Conservation (phyloP, 106 monocot species). For the Allium sativum region DNA sequence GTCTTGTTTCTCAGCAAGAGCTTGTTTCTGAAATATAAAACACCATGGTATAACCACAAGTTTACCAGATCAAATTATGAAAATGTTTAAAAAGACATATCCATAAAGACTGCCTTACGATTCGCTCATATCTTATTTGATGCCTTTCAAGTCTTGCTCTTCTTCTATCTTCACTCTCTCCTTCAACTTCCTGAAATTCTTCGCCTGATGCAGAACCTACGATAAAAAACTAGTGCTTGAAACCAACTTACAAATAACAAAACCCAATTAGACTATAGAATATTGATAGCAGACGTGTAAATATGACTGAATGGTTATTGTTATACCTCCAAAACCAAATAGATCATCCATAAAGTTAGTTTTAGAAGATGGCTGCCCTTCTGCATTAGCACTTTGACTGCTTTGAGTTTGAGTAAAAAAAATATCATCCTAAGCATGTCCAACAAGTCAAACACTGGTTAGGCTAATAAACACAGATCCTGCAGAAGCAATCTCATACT, state of each 20-base stretch:
- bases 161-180: slow-evolving; percentile 87
- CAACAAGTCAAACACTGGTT: not conserved
- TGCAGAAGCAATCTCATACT: not conserved
- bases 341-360: slow-evolving; percentile 81
- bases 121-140: slow-evolving; percentile 62
- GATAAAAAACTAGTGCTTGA: not conserved
- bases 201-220: slow-evolving; percentile 43
- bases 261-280: not conserved
- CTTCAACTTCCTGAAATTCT: slow-evolving; percentile 90
- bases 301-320: not conserved
- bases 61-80: not conserved
- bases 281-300: not conserved
- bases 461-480: not conserved
- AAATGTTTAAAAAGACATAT: not conserved
- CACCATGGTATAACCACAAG: not conserved
- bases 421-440: slow-evolving; percentile 35
- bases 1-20: slow-evolving; percentile 76
- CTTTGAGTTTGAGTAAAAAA: slow-evolving; percentile 49
- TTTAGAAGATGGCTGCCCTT: slow-evolving; percentile 43
- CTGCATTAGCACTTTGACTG: slow-evolving; percentile 23
- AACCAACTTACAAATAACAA: not conserved
- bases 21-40: slow-evolving; percentile 50
- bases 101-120: slow-evolving; percentile 30
- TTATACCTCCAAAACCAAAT: slow-evolving; percentile 80
- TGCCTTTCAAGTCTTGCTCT: slow-evolving; percentile 74